Evolutionary conservation across 108 stramenopile species (phyloP), one percentile per base, ranked within the genome.

Genomic region (Aurantiochytrium sp.): DNA sequence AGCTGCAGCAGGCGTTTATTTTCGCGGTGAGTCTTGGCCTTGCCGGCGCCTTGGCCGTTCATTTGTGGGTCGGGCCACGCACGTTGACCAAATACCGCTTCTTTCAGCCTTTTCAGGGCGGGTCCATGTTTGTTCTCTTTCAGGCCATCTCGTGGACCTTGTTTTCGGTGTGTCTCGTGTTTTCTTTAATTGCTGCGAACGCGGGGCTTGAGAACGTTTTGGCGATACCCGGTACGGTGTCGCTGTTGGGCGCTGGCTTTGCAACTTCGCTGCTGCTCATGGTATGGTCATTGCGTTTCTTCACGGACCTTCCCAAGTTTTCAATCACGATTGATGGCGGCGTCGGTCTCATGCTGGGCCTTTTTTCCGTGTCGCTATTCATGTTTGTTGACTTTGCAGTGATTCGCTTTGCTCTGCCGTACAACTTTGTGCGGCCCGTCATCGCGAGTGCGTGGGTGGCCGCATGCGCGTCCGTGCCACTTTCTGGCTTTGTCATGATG

Each of bases 391-490:
- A 83, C 28, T 83, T 83, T 23, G 76, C 76, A 12, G 76, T 83
- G 18, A 83, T 83, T 35, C 76, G 76, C 51, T 83, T 83, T 45
- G 76, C 49, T 12, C 51, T 83, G 45, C 76, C 76, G 51, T 47
- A 53, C 45, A 25, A 23, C 4, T 83, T 83, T 83, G 51, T 83
- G 23, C 76, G 51, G 45, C 76, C 76, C n/a, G 51, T 83, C 51
- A 83, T 83, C 51, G 76, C 76, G 12, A 83, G 76, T 45, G 76
- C 76, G 49, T 83, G 76, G 76, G 76, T 83, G n/a, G 76, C 76
- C 12, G 76, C 76, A 0, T 83, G 76, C 76, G 76, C 49, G 19
- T 83, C 76, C 12, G 76, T 83, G 4, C 76, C 76, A 16, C 76
- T 83, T 12, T 83, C 76, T 23, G 76, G 49, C 76, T 83, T 83